Base-by-base conservation (phyloP, 371 early-diverging fungal species). In the Dipsacomyces acuminosporus region DNA sequence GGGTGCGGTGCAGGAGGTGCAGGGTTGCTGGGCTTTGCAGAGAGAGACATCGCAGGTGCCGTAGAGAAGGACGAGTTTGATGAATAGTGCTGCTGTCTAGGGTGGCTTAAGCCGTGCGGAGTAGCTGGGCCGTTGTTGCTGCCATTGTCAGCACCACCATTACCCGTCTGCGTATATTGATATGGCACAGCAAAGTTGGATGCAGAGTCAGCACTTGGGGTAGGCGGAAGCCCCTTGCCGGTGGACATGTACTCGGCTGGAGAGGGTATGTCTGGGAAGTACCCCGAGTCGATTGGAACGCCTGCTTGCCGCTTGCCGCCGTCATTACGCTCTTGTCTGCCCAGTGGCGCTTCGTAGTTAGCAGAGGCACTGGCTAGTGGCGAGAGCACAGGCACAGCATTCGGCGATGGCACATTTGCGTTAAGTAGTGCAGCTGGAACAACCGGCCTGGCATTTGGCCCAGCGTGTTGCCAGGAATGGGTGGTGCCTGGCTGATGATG, bases 281-380 rank as follows among this genome's bases (percentile, higher is more conserved):
- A 64, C 6, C 65, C 65, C 24, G 60, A 59, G 48, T 64, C 65
- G 8, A 64, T 48, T 11, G 55, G 65, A 2, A 34, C 57, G 15
- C 61, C 61, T 17, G 50, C 53, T 46, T 64, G 61, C 51, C 65
- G 65, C 58, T 67, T 67, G 33, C 56, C 47, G 38, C 50, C 41
- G 26, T 30, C 30, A 5, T 30, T 30, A n/a, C n/a, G n/a, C n/a
- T n/a, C n/a, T n/a, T n/a, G n/a, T 30, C 30, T 30, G 11, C 7
- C 30, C 11, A 7, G 30, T 11, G 11, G 11, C 30, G 30, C 30
- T 11, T 30, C 30, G 30, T 30, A 30, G 30, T 11, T 30, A 30
- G 7, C 30, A 30, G 30, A 30, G 11, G 30, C n/a, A n/a, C 11
- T 30, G 30, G 30, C 30, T 30, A 11, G 30, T n/a, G n/a, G n/a